These are phyloP conservation scores for Sporodiniella umbellata DNA, from an alignment of 371 early-diverging fungal species.

Conservation along the genomic window DNA sequence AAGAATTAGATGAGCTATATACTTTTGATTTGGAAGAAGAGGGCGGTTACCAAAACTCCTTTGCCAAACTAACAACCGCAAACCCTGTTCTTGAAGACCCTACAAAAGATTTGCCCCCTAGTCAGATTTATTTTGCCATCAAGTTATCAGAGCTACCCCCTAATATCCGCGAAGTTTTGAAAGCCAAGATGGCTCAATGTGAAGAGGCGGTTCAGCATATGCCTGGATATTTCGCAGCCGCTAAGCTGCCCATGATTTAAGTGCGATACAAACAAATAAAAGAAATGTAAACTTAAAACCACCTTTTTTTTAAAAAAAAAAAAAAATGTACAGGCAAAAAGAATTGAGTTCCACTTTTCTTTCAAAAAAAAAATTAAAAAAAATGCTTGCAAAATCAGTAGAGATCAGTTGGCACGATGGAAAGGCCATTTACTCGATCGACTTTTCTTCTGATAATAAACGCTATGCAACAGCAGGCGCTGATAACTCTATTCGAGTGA, in stretches of 20 bases:
- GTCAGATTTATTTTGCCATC: slow-evolving; percentile 36
- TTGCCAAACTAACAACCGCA: slow-evolving; percentile 61
- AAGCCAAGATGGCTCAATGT: slow-evolving; percentile 14
- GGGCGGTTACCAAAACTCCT: slow-evolving; percentile 77
- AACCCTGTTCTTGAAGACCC: slow-evolving; percentile 46
- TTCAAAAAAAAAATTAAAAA: too few relatives aligned
- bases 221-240: slow-evolving; percentile 38
- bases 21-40: slow-evolving; percentile 67
- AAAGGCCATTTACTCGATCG: slow-evolving; percentile 85
- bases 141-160: slow-evolving; percentile 34
- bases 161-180: slow-evolving; percentile 28
- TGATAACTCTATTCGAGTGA: slow-evolving; percentile 85
- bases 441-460: slow-evolving; percentile 74
- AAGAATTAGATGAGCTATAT: slow-evolving; percentile 68
- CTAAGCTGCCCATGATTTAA: slow-evolving; percentile 25
- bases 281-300: too few relatives aligned
- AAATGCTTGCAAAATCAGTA: slow-evolving; percentile 49
- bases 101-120: slow-evolving; percentile 30
- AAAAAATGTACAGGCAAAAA: slow-evolving; percentile 28
- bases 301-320: not conserved
- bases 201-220: slow-evolving; percentile 27
- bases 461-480: slow-evolving; percentile 92
- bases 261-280: not conserved
- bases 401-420: slow-evolving; percentile 96
- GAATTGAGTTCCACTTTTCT: slow-evolving; percentile 13